Percentiles rank a stretch among this genome's conserved stretches.
Conservation (phyloP, 192 early-diverging fungal species). For the Cetraspora pellucida region DNA sequence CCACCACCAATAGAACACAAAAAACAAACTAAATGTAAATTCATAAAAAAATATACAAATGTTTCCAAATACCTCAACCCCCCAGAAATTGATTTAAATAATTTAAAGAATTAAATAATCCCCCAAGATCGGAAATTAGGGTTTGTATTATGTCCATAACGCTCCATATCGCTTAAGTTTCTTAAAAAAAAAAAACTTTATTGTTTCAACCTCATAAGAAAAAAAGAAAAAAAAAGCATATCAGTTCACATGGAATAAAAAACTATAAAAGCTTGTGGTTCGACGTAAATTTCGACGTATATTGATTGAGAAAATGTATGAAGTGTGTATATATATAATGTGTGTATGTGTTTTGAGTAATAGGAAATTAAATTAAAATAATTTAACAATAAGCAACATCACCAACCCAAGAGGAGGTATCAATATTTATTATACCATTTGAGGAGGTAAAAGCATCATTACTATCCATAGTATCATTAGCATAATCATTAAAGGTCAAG, state of each 20-base stretch:
- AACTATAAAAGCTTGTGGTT: not conserved
- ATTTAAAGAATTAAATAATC: slow-evolving; percentile 5
- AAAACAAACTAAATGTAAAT: not conserved
- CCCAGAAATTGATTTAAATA: not conserved
- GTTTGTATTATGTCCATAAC: not conserved
- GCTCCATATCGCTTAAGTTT: slow-evolving; percentile 12
- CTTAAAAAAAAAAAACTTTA: not conserved
- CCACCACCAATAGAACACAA: slow-evolving; percentile 22
- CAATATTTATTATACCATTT: slow-evolving; percentile 2
- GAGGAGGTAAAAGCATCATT: not conserved
- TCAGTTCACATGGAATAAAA: slow-evolving; percentile 11
- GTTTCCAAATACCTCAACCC: not conserved
- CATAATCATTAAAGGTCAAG: slow-evolving; percentile 16
- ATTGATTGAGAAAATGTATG: not conserved
- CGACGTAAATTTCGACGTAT: not conserved
- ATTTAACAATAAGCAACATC: slow-evolving; percentile 31
- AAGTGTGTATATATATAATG: not conserved
- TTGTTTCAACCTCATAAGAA: slow-evolving; percentile 16
- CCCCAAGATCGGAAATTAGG: not conserved
- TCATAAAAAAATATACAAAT: not conserved
- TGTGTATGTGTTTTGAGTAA: no score
- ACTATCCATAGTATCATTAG: not conserved
- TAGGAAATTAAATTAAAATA: no score
- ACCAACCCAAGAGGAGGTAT: slow-evolving; percentile 5
- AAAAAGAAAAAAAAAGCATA: slow-evolving; percentile 14